These are phyloP conservation scores for Logfia minima DNA, from an alignment of 129 eudicot genomes.

Conservation along the genomic window DNA sequence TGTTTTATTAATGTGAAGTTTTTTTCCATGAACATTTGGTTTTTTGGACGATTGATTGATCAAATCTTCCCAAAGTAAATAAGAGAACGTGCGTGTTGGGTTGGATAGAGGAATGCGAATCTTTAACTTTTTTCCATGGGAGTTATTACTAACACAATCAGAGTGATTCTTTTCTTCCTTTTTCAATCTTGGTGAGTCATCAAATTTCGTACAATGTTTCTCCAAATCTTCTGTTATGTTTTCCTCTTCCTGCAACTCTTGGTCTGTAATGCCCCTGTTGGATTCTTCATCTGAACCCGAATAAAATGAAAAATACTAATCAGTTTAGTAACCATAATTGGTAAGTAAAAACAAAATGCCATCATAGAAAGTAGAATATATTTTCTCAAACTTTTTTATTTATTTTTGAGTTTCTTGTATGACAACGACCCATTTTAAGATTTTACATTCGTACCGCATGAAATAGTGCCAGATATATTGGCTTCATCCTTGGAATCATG, in stretches of 20 bases:
- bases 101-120: constrained; percentile 87
- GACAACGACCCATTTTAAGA: constrained; percentile 14
- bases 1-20: constrained; percentile 66
- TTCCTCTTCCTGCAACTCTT: constrained; percentile 51
- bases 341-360: constrained; percentile 2
- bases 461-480: constrained; percentile 71
- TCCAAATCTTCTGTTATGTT: constrained; percentile 40
- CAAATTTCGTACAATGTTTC: constrained; percentile 24
- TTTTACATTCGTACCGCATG: constrained; percentile 53
- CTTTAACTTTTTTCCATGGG: constrained; percentile 65
- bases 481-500: constrained; percentile 66
- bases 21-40: constrained; percentile 50
- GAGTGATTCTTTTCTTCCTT: constrained; percentile 45
- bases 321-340: constrained; percentile 2
- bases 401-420: neutral
- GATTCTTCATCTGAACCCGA: constrained; percentile 56
- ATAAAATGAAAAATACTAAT: neutral
- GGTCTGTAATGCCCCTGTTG: constrained; percentile 43
- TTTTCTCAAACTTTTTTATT: neutral
- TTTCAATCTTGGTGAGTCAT: constrained; percentile 43
- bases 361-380: neutral
- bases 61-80: constrained; percentile 85
- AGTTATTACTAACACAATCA: constrained; percentile 36
- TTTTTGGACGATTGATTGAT: constrained; percentile 75
- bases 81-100: constrained; percentile 84